phyloP scores from a whole-genome alignment of 495 filamentous ascomycete species.

The Rusavskia elegans region DNA sequence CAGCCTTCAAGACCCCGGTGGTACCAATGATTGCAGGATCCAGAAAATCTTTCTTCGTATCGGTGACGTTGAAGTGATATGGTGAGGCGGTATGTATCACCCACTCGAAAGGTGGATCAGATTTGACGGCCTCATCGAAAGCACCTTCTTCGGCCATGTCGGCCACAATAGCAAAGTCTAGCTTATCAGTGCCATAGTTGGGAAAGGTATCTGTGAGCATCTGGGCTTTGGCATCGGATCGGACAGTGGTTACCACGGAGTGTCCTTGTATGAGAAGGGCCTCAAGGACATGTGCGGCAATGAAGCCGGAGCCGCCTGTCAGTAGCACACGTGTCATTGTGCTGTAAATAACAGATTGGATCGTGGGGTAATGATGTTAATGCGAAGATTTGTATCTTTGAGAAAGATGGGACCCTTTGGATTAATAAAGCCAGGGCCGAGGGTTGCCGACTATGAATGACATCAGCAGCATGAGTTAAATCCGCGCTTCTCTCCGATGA shows the following conservation, averaged over 20 bases:
- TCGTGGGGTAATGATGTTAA: not conserved
- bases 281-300: slow-evolving; percentile 68
- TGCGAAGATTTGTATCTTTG: not conserved
- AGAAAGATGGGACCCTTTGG: no score
- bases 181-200: slow-evolving; percentile 38
- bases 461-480: not conserved
- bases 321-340: not conserved
- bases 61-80: slow-evolving; percentile 57
- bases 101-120: slow-evolving; percentile 58
- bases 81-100: slow-evolving; percentile 83
- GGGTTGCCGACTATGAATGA: not conserved
- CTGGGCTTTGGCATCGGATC: slow-evolving; percentile 62
- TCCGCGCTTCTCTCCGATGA: not conserved
- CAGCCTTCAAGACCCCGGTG: slow-evolving; percentile 57
- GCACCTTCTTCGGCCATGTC: slow-evolving; percentile 64
- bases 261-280: slow-evolving; percentile 51
- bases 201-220: slow-evolving; percentile 56
- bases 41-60: slow-evolving; percentile 66
- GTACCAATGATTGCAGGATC: slow-evolving; percentile 40
- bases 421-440: no score
- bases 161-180: slow-evolving; percentile 63
- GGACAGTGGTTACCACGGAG: slow-evolving; percentile 71
- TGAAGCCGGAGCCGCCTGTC: slow-evolving; percentile 50
- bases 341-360: not conserved
- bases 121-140: slow-evolving; percentile 66